These are phyloP conservation scores for Colletotrichum sojae DNA, from an alignment of 2,329 filamentous ascomycete genomes.

Conservation along the genomic window DNA sequence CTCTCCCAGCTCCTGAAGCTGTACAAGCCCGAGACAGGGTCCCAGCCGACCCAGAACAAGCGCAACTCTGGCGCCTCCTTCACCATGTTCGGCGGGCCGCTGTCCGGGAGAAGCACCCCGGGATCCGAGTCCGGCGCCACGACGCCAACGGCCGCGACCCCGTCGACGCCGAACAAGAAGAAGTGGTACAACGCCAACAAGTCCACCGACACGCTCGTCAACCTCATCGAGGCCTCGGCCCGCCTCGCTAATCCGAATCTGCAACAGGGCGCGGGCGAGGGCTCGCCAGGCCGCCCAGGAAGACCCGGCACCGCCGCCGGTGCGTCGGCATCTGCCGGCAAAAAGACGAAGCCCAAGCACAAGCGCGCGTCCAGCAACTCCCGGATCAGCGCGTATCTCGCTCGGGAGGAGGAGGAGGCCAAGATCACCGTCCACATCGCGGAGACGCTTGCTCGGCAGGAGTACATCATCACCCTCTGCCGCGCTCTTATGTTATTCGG, in stretches of 20 bases:
- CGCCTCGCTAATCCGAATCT: slow-evolving; percentile 55
- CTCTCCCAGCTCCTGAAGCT: slow-evolving; percentile 63
- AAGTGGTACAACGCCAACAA: slow-evolving; percentile 66
- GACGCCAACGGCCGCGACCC: slow-evolving; percentile 53
- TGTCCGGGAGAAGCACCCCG: slow-evolving; percentile 53
- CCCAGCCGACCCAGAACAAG: slow-evolving; percentile 44
- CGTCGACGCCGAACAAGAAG: slow-evolving; percentile 41
- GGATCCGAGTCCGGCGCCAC: slow-evolving; percentile 52
- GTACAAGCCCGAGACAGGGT: slow-evolving; percentile 56
- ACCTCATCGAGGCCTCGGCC: slow-evolving; percentile 62
- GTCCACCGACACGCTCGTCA: slow-evolving; percentile 62
- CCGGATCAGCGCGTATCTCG: slow-evolving; percentile 55
- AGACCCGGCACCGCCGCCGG: slow-evolving; percentile 4
- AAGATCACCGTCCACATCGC: slow-evolving; percentile 68
- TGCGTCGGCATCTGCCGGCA: slow-evolving; percentile 34
- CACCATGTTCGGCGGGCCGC: slow-evolving; percentile 53
- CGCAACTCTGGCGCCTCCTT: slow-evolving; percentile 43
- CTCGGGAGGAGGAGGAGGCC: slow-evolving; percentile 57
- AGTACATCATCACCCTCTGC: slow-evolving; percentile 87
- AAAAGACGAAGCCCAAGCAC: slow-evolving; percentile 52
- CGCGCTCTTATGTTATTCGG: slow-evolving; percentile 89
- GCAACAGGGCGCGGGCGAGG: slow-evolving; percentile 40
- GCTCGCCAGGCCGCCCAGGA: slow-evolving; percentile 33
- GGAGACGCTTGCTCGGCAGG: slow-evolving; percentile 81
- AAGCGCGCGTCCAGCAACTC: slow-evolving; percentile 55